These are phyloP conservation scores for Tetracladium maxilliforme DNA, from an alignment of 2,329 filamentous ascomycete genomes.

Conservation along the genomic window DNA sequence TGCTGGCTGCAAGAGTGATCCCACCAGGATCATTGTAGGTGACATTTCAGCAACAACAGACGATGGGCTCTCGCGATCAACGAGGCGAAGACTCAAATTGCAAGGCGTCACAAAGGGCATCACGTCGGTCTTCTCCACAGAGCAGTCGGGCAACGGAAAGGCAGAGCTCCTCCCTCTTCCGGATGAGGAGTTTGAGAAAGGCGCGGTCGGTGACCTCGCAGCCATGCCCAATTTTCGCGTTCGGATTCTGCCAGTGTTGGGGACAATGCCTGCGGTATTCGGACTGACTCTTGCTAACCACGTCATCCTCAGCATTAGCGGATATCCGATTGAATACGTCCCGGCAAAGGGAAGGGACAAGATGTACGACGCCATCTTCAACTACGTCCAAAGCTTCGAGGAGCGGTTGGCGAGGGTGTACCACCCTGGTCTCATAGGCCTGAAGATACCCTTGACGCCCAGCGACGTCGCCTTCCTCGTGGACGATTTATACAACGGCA, in stretches of 20 bases:
- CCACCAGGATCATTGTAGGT: slow-evolving; percentile 73
- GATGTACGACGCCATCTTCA: slow-evolving; percentile 76
- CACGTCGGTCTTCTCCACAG: slow-evolving; percentile 82
- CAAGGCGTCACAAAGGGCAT: slow-evolving; percentile 74
- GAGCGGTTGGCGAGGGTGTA: slow-evolving; percentile 38
- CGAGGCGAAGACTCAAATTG: slow-evolving; percentile 54
- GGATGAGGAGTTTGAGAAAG: slow-evolving; percentile 79
- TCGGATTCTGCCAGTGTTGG: slow-evolving; percentile 85
- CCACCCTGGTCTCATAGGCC: slow-evolving; percentile 41
- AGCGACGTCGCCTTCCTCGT: slow-evolving; percentile 78
- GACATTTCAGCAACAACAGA: slow-evolving; percentile 83
- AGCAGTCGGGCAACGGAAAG: slow-evolving; percentile 82
- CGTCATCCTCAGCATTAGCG: slow-evolving; percentile 66
- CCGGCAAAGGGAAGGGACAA: slow-evolving; percentile 74
- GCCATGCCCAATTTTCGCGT: slow-evolving; percentile 87
- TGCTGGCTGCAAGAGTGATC: slow-evolving; percentile 81
- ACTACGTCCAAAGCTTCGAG: slow-evolving; percentile 61
- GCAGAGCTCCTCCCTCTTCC: slow-evolving; percentile 75
- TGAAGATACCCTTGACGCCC: slow-evolving; percentile 65
- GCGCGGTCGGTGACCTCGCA: slow-evolving; percentile 71
- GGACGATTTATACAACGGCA: slow-evolving; percentile 77
- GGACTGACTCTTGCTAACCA: slow-evolving; percentile 87
- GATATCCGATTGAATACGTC: slow-evolving; percentile 77
- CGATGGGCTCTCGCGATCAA: slow-evolving; percentile 76
- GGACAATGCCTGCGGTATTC: slow-evolving; percentile 95